A percentile compares a stretch with the other conserved stretches of the same genome.
These are phyloP conservation scores for Aspergillus vadensis DNA, from an alignment of 2,329 filamentous ascomycete species.

Conservation along the genomic window DNA sequence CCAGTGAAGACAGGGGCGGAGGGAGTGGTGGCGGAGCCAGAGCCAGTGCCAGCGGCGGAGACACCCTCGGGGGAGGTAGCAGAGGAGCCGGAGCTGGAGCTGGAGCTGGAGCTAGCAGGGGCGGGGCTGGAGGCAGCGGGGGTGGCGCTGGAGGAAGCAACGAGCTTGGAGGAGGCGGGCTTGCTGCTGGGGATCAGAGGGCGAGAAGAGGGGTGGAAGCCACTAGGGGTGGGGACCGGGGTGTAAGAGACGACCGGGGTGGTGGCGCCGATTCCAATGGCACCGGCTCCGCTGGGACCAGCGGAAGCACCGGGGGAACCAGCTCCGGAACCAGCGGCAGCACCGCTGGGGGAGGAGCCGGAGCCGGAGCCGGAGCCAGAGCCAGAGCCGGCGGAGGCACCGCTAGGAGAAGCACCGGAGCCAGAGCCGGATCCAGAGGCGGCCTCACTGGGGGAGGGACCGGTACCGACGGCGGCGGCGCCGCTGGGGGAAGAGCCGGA, in stretches of 20 bases:
- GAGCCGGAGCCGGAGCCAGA: not conserved
- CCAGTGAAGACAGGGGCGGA: slow-evolving; percentile 49
- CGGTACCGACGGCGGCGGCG: slow-evolving; percentile 17
- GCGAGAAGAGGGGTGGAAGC: slow-evolving; percentile 15
- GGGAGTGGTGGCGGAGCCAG: slow-evolving; percentile 29
- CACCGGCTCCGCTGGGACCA: not conserved
- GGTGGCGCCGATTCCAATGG: slow-evolving; percentile 11
- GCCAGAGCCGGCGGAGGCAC: slow-evolving; percentile 11
- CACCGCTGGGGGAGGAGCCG: slow-evolving; percentile 2
- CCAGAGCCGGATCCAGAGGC: not conserved
- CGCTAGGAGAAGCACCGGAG: slow-evolving; percentile 22
- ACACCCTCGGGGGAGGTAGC: slow-evolving; percentile 20
- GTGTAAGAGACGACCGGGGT: slow-evolving; percentile 18
- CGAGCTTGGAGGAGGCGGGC: slow-evolving; percentile 22
- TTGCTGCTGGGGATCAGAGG: slow-evolving; percentile 11
- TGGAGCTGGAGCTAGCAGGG: slow-evolving; percentile 19
- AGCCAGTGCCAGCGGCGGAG: slow-evolving; percentile 12
- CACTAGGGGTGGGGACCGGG: slow-evolving; percentile 17
- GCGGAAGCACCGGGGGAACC: not conserved
- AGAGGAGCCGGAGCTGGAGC: slow-evolving; percentile 18
- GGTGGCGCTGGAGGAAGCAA: slow-evolving; percentile 9
- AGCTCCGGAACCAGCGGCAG: not conserved
- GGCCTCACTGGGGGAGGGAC: slow-evolving; percentile 3
- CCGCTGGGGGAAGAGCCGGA: slow-evolving; percentile 22
- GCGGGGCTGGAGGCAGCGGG: slow-evolving; percentile 19